These are phyloP conservation scores for Orbilia oligospora DNA, from an alignment of 2,329 filamentous ascomycete species.

Conservation along the genomic window DNA sequence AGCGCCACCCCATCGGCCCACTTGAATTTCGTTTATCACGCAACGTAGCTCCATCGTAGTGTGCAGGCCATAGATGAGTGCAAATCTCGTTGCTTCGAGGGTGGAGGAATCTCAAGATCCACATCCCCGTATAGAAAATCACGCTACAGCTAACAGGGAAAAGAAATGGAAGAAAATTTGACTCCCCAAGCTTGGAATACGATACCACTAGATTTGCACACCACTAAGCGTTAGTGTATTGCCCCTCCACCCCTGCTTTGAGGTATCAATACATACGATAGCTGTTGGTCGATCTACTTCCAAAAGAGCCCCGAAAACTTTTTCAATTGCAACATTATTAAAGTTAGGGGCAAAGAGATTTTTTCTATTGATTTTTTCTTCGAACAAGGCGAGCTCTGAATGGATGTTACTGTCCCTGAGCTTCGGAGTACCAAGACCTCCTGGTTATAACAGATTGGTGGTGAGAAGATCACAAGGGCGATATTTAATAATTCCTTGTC, in stretches of 20 bases:
- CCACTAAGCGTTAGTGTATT: background rate
- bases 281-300: background rate
- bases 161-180: background rate
- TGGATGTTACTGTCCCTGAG: background rate
- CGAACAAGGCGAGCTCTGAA: background rate
- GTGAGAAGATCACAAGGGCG: background rate
- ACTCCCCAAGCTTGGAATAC: slow-evolving; percentile 3
- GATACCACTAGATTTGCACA: background rate
- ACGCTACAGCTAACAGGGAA: background rate
- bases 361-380: background rate
- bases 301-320: background rate
- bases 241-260: background rate
- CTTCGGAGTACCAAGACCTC: slow-evolving; percentile 4
- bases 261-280: background rate
- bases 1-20: background rate
- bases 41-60: background rate
- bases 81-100: slow-evolving; percentile 7
- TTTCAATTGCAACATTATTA: background rate
- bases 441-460: background rate
- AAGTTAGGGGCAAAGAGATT: background rate
- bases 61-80: background rate
- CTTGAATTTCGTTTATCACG: background rate
- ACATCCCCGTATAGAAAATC: background rate
- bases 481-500: slow-evolving; percentile 24
- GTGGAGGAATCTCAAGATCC: background rate